Evolutionary conservation across 2,329 filamentous ascomycete genomes (phyloP), one percentile per base, ranked within the genome.

Genomic region (Penicillium sumatraense): DNA sequence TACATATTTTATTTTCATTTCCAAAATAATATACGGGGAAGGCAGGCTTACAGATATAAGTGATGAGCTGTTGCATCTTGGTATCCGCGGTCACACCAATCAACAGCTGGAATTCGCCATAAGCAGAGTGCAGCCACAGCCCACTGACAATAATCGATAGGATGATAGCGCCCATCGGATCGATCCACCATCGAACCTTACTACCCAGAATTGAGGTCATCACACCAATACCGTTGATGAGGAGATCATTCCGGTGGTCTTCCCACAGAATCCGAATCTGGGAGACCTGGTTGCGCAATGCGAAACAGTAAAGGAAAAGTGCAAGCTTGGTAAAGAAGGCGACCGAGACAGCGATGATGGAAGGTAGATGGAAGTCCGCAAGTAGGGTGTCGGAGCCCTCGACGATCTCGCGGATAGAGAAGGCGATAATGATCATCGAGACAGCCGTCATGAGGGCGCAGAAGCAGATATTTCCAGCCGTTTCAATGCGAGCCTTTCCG

Each of bases 361-460:
- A 92, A 0, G 92, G 88, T 0, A 96, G 78, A 69, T 93, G 85
- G 75, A 97, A 96, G 2, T 69, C 68, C 64, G 89, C 89, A 13
- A 81, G 83, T 1, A 80, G 76, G 0, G 79, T 75, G 1, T 67
- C 64, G 18, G 76, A 75, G 26, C 75, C 76, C 4, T 75, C 75
- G 1, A 79, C 80, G 2, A 98, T 80, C 54, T 96, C 88, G 52
- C 86, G 84, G 24, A 86, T 81, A 1, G 93, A 92, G 72, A 97
- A 91, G 20, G 93, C 91, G 66, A 99, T 95, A 53, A 99, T 86
- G 68, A 98, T 91, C 62, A 96, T 81, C 0, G 92, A 96, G 7
- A 98, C 93, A 9, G 91, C 81, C 18, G 88, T 92, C 95, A 99
- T 98, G 65, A 99, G 81, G 75, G 96, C 96, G 76, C 92, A 96